Evolutionary conservation across 2,329 filamentous ascomycete genomes (phyloP), one percentile per base, ranked within the genome.

Genomic region (Talaromyces sp.): DNA sequence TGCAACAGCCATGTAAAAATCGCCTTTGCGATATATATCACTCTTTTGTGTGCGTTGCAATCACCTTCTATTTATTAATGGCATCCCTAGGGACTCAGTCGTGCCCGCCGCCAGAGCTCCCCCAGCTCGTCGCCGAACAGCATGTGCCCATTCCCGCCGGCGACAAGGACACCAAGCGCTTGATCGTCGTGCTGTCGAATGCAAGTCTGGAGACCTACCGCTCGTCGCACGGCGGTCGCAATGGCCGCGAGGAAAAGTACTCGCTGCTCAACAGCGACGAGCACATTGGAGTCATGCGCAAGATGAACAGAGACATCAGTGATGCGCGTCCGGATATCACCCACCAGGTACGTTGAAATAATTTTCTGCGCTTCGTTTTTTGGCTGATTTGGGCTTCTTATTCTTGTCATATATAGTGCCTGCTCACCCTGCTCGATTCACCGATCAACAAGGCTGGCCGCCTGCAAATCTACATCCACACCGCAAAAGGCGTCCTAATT

Each of bases 231-330:
- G 87, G 88, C 63, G 85, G 87, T 19, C 75, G 83, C 72, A 77
- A 86, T 74, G 81, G 72, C 32, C 86, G 90, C 56, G 93, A 97
- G 70, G 93, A 97, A 75, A 98, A 98, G 77, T 99, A 96, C 78
- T 96, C 93, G 63, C 82, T 99, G 57, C 87, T 99, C 71, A 99
- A 99, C 82, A 97, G 93, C 77, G 95, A 99, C 73, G 95, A 99
- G 78, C 95, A 99, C 75, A 99, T 99, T 68, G 95, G 95, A 64
- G 90, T 98, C 66, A 96, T 99, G 92, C 89, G 95, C 71, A 99
- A 98, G 82, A 98, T 98, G 93, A 96, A 96, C 75, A 86, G 95
- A 69, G 95, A 99, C 75, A 98, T 99, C 67, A 97, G 93, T 75
- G 95, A 99, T 78, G 95, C 95, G 63, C 87, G 95, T 68, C 95